Evolutionary conservation across 2,329 filamentous ascomycete genomes (phyloP), one percentile per base, ranked within the genome.

Genomic region (Botrytis squamosa): DNA sequence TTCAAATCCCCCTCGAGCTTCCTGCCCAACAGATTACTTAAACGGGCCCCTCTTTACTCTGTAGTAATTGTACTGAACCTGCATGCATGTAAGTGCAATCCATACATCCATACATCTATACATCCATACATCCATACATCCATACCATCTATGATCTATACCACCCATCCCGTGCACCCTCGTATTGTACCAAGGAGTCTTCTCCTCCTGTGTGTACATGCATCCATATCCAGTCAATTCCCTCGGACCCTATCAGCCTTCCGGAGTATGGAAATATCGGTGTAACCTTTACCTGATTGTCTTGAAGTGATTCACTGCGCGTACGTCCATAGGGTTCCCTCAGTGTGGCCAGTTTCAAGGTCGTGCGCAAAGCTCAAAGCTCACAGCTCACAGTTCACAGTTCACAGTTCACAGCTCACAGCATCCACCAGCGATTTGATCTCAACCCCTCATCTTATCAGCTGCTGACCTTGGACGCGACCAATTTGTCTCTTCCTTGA

Each of bases 391-490:
- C 1, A 46, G 44, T 8, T 10, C 44, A 10, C 46, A 25, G 44
- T 29, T 65, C 40, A 40, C 40, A n/a, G 16, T 33, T 66, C 46
- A 49, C 22, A 49, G 46, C 22, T n/a, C 64, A 40, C 33, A 46
- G 25, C 68, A 63, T 59, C 55, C 29, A 63, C 69, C 44, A 46
- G 16, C 44, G 40, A 71, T 49, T 22, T 36, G 57, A 46, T 33
- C 59, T n/a, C 10, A 42, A 38, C 70, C 70, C 70, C 60, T 71
- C 70, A 57, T 44, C 59, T 71, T 71, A 52, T 71, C 70, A 71
- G 40, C 60, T 65, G 29, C 40, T 44, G 60, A 20, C 60, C 60
- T 20, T 46, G 6, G 68, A 63, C 22, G 40, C n/a, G 59, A 46
- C 42, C 33, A 25, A n/a, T 59, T 44, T 33, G 33, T 44, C 59